Evolutionary conservation across 148 eudicot genomes (phyloP).

Genomic region (Simmondsia chinensis): DNA sequence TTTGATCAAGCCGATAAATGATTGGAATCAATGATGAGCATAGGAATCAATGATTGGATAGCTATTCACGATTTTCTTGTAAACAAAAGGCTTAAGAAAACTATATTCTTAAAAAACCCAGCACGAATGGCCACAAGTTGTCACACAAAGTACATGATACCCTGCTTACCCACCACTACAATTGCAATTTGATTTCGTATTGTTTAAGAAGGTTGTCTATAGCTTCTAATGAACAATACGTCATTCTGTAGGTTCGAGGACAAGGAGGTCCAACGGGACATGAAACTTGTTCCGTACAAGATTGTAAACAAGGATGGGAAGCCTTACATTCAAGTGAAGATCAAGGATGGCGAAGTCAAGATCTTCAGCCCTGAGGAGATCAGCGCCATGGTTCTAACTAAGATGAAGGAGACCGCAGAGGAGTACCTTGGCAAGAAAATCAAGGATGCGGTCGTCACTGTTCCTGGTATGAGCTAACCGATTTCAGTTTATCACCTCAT

Average conservation of each 20-base stretch:
- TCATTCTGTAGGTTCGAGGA: conserved; percentile 34
- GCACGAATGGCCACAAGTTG: no score
- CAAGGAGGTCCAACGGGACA: conserved; percentile 52
- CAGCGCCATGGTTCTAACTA: conserved; percentile 50
- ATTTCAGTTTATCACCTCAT: no score
- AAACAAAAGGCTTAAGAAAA: no score
- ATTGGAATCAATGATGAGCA: no score
- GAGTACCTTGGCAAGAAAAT: conserved; percentile 50
- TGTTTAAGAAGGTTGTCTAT: no score
- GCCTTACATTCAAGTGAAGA: conserved; percentile 45
- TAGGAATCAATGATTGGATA: no score
- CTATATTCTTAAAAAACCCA: no score
- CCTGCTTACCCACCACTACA: no score
- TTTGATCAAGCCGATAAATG: no score
- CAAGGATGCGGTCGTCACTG: conserved; percentile 53
- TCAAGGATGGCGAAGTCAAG: conserved; percentile 46
- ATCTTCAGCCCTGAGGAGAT: conserved; percentile 64
- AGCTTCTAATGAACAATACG: neutral
- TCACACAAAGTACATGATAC: no score
- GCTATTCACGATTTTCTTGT: no score
- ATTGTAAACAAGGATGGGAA: conserved; percentile 60
- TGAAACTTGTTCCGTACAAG: conserved; percentile 59
- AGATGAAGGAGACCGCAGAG: conserved; percentile 67
- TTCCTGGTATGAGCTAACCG: conserved; percentile 51
- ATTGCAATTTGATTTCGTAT: no score